phyloP scores from a whole-genome alignment of 345 rosid genomes.

The Salix brachista region DNA sequence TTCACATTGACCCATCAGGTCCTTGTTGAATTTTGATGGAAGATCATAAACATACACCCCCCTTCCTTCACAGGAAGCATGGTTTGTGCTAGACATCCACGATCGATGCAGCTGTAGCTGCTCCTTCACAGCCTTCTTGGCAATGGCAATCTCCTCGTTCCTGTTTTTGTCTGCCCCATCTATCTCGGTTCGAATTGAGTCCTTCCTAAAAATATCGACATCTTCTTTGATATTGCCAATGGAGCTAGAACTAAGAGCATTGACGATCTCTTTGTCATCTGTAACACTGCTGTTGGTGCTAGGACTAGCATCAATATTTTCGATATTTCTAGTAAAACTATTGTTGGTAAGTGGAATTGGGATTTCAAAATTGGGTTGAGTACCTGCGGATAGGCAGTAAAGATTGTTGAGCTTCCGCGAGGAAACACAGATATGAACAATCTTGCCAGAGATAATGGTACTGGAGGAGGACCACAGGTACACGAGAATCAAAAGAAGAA shows the following conservation, averaged over 20 bases:
- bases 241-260: neutral
- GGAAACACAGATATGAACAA: slow-evolving; percentile 65
- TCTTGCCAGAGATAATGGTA: slow-evolving; percentile 60
- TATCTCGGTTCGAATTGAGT: neutral
- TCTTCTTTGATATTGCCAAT: slow-evolving; percentile 2
- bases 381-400: slow-evolving; percentile 80
- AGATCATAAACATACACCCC: slow-evolving; percentile 70
- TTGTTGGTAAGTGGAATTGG: slow-evolving; percentile 26
- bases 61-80: slow-evolving; percentile 41
- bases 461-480: slow-evolving; percentile 73
- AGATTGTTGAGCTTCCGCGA: slow-evolving; percentile 72
- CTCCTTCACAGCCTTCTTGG: slow-evolving; percentile 38
- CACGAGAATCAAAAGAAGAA: slow-evolving; percentile 43
- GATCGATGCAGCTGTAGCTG: slow-evolving; percentile 58
- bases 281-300: neutral
- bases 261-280: neutral
- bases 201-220: slow-evolving; percentile 14
- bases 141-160: slow-evolving; percentile 35
- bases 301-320: neutral
- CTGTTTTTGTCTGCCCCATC: neutral
- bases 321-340: slow-evolving; percentile 5
- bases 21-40: slow-evolving; percentile 77
- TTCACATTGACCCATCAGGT: slow-evolving; percentile 62
- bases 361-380: slow-evolving; percentile 48
- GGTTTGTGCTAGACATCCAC: slow-evolving; percentile 31